A percentile compares a stretch with the other conserved stretches of the same genome.
phyloP scores from a whole-genome alignment of 306 rosid genomes.

The Pachyrhizus erosus region DNA sequence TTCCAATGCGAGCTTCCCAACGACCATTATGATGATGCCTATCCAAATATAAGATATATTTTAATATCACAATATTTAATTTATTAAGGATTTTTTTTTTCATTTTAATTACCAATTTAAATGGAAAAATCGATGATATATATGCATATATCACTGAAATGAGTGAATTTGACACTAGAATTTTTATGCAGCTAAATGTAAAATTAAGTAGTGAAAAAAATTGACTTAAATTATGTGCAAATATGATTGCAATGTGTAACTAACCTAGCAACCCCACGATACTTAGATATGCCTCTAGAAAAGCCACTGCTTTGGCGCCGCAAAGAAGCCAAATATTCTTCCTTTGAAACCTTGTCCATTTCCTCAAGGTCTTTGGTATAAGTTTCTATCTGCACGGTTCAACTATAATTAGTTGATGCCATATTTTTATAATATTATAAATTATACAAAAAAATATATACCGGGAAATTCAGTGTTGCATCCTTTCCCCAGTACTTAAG shows the following conservation, averaged over 20 bases:
- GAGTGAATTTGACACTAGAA: background rate
- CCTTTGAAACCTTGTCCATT: slow-evolving; percentile 69
- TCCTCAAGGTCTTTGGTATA: slow-evolving; percentile 75
- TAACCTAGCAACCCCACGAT: slow-evolving; percentile 94
- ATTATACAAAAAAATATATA: slow-evolving; percentile 37
- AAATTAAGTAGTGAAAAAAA: background rate
- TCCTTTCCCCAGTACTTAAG: slow-evolving; percentile 90
- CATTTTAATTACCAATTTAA: background rate
- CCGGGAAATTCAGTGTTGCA: slow-evolving; percentile 84
- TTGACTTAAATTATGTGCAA: background rate
- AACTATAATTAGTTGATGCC: background rate
- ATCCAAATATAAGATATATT: background rate
- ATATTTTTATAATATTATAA: background rate
- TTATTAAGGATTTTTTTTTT: background rate
- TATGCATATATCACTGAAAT: too few relatives aligned
- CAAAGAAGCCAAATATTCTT: slow-evolving; percentile 83
- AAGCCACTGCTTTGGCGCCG: slow-evolving; percentile 87
- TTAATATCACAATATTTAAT: background rate
- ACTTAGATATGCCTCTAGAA: slow-evolving; percentile 92
- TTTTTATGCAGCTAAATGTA: background rate
- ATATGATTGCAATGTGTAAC: background rate
- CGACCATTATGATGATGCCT: slow-evolving; percentile 97
- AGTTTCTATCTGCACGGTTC: slow-evolving; percentile 59
- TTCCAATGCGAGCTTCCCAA: slow-evolving; percentile 99
- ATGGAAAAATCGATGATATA: background rate